Percentiles rank a stretch among this genome's conserved stretches.
These are phyloP conservation scores for Wickerhamiella vanderwaltii DNA, from an alignment of 805 yeast species.

Conservation along the genomic window DNA sequence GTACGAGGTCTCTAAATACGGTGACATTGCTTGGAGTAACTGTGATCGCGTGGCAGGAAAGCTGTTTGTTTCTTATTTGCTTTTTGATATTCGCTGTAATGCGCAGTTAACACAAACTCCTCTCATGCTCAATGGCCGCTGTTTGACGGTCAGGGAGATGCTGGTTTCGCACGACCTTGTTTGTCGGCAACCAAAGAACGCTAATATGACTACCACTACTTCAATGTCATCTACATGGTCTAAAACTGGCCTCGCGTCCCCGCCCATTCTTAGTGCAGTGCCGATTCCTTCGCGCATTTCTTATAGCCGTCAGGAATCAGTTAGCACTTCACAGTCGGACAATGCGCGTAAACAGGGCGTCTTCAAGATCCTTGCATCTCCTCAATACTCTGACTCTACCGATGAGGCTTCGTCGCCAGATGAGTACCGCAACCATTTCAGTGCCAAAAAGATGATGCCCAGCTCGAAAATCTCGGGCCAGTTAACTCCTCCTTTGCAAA, in stretches of 20 bases:
- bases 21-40: conserved; percentile 9
- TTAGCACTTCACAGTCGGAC: background rate
- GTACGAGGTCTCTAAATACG: conserved; percentile 9
- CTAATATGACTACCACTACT: background rate
- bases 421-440: background rate
- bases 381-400: background rate
- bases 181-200: conserved; percentile 1
- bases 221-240: background rate
- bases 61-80: background rate
- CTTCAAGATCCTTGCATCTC: conserved; percentile 5
- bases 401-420: background rate
- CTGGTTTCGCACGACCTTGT: conserved; percentile 1
- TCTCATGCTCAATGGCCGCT: background rate
- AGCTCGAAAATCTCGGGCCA: conserved; percentile 3
- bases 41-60: conserved; percentile 3
- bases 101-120: background rate
- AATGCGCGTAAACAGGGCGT: conserved; percentile 5
- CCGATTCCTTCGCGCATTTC: background rate
- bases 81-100: conserved; percentile 7
- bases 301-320: background rate
- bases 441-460: background rate
- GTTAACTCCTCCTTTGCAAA: conserved; percentile 7
- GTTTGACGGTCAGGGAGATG: background rate
- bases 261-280: background rate
- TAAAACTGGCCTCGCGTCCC: background rate